phyloP scores from a whole-genome alignment of 108 stramenopile species.

The Pseudonitzschia multiseries region DNA sequence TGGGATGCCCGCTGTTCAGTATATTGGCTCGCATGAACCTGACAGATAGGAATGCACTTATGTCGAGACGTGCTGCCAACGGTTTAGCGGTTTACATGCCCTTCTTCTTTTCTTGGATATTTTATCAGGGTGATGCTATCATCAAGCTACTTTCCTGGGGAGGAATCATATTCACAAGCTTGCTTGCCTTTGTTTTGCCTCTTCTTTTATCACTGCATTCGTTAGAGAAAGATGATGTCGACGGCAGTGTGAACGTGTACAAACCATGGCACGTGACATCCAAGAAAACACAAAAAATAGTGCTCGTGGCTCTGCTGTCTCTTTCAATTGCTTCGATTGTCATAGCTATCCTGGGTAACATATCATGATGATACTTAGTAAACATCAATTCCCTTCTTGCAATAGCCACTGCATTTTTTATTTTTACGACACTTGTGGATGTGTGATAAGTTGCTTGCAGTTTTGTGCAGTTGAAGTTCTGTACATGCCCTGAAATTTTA shows the following conservation, averaged over 20 bases:
- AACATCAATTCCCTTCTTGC: conserved; percentile 1
- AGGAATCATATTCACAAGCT: conserved; percentile 60
- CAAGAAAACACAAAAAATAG: conserved; percentile 15
- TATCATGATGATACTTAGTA: not conserved
- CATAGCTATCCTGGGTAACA: conserved; percentile 38
- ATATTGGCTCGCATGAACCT: conserved; percentile 58
- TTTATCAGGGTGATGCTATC: conserved; percentile 52
- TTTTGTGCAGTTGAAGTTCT: too few species aligned
- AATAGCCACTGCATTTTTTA: not conserved
- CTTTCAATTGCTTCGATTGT: conserved; percentile 34
- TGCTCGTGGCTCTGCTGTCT: conserved; percentile 28
- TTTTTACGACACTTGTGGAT: too few species aligned
- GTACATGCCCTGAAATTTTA: too few species aligned
- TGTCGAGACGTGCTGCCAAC: conserved; percentile 32
- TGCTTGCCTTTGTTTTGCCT: conserved; percentile 69
- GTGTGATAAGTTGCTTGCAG: too few species aligned
- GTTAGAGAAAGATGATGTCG: conserved; percentile 22
- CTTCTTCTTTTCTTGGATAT: conserved; percentile 53
- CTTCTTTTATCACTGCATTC: conserved; percentile 49
- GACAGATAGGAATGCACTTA: conserved; percentile 41
- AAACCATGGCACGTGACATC: conserved; percentile 17
- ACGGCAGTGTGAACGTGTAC: conserved; percentile 46
- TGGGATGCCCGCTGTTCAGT: conserved; percentile 70
- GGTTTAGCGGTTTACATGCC: conserved; percentile 62
- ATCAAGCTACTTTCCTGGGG: conserved; percentile 51